phyloP scores from a whole-genome alignment of 345 rosid species.

The Camelina hispida region DNA sequence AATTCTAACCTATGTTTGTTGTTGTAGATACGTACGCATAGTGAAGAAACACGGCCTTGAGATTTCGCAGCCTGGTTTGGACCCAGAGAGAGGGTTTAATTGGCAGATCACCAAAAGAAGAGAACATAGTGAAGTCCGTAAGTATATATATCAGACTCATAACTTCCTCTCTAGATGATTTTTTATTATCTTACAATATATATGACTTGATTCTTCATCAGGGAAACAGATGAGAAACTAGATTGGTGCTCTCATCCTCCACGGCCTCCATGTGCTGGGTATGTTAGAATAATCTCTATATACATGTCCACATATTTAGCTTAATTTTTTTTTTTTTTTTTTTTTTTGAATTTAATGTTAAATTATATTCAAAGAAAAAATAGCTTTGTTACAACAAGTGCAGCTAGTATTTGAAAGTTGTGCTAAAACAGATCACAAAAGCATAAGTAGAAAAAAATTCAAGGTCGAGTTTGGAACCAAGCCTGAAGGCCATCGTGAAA shows the following conservation, averaged over 20 bases:
- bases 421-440: no score
- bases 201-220: conserved; percentile 40
- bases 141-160: conserved; percentile 46
- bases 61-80: conserved; percentile 95
- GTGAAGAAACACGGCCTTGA: conserved; percentile 86
- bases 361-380: no score
- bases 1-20: conserved; percentile 13
- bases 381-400: no score
- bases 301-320: conserved; percentile 20
- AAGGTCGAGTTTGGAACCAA: no score
- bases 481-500: no score
- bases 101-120: conserved; percentile 96
- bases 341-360: no score
- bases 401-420: no score
- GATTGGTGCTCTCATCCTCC: conserved; percentile 85
- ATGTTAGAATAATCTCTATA: conserved; percentile 30
- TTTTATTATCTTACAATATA: background rate
- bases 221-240: conserved; percentile 73
- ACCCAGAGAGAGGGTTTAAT: conserved; percentile 77
- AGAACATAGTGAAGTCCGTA: conserved; percentile 83
- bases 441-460: no score
- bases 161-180: conserved; percentile 32
- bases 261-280: conserved; percentile 98
- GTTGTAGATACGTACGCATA: conserved; percentile 66
- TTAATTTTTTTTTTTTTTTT: no score